These are phyloP conservation scores for Seminavis robusta DNA, from an alignment of 108 stramenopile genomes.

Conservation along the genomic window DNA sequence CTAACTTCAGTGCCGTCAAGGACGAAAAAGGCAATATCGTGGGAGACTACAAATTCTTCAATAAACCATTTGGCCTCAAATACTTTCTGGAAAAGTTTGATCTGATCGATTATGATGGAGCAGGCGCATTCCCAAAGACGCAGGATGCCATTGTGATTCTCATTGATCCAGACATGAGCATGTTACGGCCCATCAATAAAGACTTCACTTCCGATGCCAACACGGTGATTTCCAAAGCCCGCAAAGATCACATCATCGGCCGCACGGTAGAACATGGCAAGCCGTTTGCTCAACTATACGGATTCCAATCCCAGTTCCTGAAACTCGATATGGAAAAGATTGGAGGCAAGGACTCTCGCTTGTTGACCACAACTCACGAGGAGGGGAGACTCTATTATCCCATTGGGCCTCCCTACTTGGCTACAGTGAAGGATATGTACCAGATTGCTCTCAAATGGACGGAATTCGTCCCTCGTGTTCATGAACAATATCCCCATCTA, in stretches of 20 bases:
- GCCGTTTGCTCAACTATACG: conserved; percentile 89
- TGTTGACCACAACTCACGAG: too few species aligned
- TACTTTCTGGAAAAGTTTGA: conserved; percentile 55
- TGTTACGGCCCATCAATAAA: conserved; percentile 63
- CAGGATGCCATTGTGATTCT: conserved; percentile 70
- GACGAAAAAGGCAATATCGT: conserved; percentile 42
- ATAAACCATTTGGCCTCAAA: conserved; percentile 61
- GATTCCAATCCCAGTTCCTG: conserved; percentile 70
- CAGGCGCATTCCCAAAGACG: conserved; percentile 14
- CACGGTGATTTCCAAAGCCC: conserved; percentile 25
- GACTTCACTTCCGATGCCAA: conserved; percentile 48
- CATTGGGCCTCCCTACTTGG: conserved; percentile 92
- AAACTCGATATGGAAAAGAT: conserved; percentile 61
- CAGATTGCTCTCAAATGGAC: conserved; percentile 74
- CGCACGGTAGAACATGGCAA: conserved; percentile 57
- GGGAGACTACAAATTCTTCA: conserved; percentile 75
- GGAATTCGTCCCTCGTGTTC: conserved; percentile 29
- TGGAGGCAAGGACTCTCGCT: conserved; percentile 60
- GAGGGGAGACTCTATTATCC: conserved; percentile 56
- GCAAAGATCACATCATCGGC: conserved; percentile 7
- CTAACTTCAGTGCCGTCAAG: conserved; percentile 46
- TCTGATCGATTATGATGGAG: not conserved
- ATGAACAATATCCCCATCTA: conserved; percentile 37
- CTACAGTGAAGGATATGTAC: conserved; percentile 73
- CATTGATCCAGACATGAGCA: conserved; percentile 85